phyloP scores from a whole-genome alignment of 2,329 filamentous ascomycete species.

The Pezicula radicicola region DNA sequence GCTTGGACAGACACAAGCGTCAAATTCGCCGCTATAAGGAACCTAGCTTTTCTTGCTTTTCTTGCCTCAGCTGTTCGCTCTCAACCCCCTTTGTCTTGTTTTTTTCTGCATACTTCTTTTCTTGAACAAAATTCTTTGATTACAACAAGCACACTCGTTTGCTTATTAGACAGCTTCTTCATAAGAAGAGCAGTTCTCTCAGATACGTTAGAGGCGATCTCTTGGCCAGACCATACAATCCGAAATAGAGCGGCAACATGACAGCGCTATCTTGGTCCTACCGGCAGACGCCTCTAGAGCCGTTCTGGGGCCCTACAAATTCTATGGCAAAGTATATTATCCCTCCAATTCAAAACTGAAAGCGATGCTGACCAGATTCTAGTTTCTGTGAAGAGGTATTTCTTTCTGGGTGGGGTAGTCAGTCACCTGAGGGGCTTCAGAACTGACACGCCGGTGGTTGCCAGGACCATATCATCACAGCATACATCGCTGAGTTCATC shows the following conservation, averaged over 20 bases:
- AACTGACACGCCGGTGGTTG: not conserved
- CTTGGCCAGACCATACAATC: not conserved
- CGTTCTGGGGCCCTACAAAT: conserved; percentile 23
- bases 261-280: conserved; percentile 19
- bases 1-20: not conserved
- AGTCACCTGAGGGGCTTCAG: not conserved
- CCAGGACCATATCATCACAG: conserved; percentile 50
- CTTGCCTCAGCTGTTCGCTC: not conserved
- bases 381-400: conserved; percentile 30
- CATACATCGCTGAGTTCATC: conserved; percentile 50
- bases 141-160: too few species aligned
- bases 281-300: conserved; percentile 15
- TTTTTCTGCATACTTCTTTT: not conserved
- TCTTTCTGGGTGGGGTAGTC: not conserved
- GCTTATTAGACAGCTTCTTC: too few species aligned
- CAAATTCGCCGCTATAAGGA: not conserved
- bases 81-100: too few species aligned
- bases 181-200: too few species aligned
- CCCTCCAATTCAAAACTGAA: not conserved
- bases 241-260: not conserved
- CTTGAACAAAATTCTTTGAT: too few species aligned
- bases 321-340: conserved; percentile 23
- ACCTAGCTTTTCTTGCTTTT: not conserved
- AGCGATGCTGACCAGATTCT: conserved; percentile 2
- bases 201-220: not conserved